A percentile compares a stretch with the other conserved stretches of the same genome.
These are phyloP conservation scores for Kwoniella newhampshirensis DNA, from an alignment of 768 basidiomycete species.

Conservation along the genomic window DNA sequence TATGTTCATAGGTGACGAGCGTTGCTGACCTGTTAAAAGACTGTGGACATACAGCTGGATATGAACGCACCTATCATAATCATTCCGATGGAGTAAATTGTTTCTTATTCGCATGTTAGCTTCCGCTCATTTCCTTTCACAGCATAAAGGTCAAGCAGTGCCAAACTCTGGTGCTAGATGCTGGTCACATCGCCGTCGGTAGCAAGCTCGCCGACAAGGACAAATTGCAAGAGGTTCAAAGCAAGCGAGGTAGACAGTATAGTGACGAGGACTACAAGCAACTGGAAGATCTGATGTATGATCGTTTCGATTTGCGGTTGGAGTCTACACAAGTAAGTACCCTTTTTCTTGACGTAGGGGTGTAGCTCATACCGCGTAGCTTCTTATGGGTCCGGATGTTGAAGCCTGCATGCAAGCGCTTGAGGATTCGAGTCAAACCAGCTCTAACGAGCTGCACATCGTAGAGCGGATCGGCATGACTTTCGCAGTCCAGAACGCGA, in stretches of 20 bases:
- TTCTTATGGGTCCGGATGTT: slow-evolving; percentile 81
- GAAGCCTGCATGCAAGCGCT: slow-evolving; percentile 79
- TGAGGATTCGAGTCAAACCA: slow-evolving; percentile 56
- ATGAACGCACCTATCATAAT: slow-evolving; percentile 96
- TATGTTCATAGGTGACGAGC: background rate
- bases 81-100: slow-evolving; percentile 80
- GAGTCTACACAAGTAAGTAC: slow-evolving; percentile 81
- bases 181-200: slow-evolving; percentile 91
- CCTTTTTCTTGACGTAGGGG: background rate
- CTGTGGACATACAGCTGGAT: slow-evolving; percentile 92
- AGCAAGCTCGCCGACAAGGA: slow-evolving; percentile 85
- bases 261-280: slow-evolving; percentile 79
- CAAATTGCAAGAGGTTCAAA: slow-evolving; percentile 70
- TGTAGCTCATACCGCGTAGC: slow-evolving; percentile 58
- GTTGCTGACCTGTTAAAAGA: slow-evolving; percentile 52
- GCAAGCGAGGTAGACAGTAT: slow-evolving; percentile 81
- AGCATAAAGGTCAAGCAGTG: slow-evolving; percentile 75
- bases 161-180: slow-evolving; percentile 87
- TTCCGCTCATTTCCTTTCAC: slow-evolving; percentile 12
- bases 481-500: slow-evolving; percentile 86
- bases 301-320: slow-evolving; percentile 76
- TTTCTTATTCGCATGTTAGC: background rate
- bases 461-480: slow-evolving; percentile 89
- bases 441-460: slow-evolving; percentile 69
- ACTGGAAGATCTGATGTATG: slow-evolving; percentile 92